These are phyloP conservation scores for Arabidopsis hybrid DNA, from an alignment of 441 rosid species.

Conservation along the genomic window DNA sequence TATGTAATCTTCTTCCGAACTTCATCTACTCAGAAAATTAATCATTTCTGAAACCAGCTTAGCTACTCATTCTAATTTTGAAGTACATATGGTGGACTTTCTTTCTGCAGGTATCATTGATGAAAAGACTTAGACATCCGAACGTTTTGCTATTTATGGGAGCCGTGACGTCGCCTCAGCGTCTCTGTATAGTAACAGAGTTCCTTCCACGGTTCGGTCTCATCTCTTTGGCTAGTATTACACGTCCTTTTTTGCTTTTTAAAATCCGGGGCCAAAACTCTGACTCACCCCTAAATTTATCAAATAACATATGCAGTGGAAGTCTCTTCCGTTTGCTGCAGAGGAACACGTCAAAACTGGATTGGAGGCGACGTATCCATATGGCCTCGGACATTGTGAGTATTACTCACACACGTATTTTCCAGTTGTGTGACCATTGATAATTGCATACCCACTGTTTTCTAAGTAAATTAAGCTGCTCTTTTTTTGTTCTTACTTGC, in stretches of 20 bases:
- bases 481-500: conserved; percentile 16
- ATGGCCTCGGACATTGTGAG: conserved; percentile 95
- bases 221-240: conserved; percentile 19
- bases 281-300: conserved; percentile 20
- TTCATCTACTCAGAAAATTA: conserved; percentile 4
- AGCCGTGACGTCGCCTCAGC: conserved; percentile 88
- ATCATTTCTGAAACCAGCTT: conserved; percentile 20
- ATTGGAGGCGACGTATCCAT: conserved; percentile 81
- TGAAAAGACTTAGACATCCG: conserved; percentile 97
- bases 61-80: neutral
- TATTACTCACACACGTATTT: conserved; percentile 22
- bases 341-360: conserved; percentile 76
- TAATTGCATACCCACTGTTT: conserved; percentile 1
- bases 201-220: conserved; percentile 90
- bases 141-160: conserved; percentile 95
- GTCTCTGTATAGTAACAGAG: conserved; percentile 96
- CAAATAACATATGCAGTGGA: conserved; percentile 64
- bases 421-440: conserved; percentile 4
- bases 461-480: conserved; percentile 18
- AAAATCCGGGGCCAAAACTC: neutral
- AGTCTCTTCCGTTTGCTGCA: conserved; percentile 90
- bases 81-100: conserved; percentile 23
- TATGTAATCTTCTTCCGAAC: neutral
- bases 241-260: conserved; percentile 8
- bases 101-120: conserved; percentile 72